Percentiles rank a stretch among this genome's conserved stretches.
phyloP scores from a whole-genome alignment of 2,329 filamentous ascomycete species.

The Leptographium galeiforme region DNA sequence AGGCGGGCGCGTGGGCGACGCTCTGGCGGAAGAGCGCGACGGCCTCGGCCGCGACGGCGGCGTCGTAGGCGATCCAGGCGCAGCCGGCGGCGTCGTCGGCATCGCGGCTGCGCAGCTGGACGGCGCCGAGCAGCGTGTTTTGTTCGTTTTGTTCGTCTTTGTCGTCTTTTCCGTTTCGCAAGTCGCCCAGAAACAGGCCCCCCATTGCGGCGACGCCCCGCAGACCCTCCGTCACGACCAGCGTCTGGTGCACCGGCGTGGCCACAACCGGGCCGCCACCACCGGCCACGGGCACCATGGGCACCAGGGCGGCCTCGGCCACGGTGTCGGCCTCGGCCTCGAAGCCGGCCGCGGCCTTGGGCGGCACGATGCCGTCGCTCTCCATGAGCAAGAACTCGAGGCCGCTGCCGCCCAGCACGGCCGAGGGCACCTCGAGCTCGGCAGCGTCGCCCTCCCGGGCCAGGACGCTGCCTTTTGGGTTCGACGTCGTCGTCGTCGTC shows the following conservation, averaged over 20 bases:
- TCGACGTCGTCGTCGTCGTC: constrained; percentile 15
- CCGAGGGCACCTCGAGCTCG: constrained; percentile 45
- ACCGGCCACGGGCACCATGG: constrained; percentile 57
- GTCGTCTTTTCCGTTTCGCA: too few species aligned
- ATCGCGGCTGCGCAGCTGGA: constrained; percentile 28
- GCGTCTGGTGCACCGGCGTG: constrained; percentile 71
- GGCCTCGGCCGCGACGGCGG: constrained; percentile 46
- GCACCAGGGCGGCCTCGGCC: constrained; percentile 60
- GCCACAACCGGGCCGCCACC: constrained; percentile 54
- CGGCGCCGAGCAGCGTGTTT: constrained; percentile 37
- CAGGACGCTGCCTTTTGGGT: constrained; percentile 20
- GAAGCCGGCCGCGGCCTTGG: constrained; percentile 29
- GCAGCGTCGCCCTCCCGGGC: constrained; percentile 17
- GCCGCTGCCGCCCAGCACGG: constrained; percentile 44
- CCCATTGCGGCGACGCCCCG: constrained; percentile 46
- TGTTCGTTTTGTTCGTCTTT: too few species aligned
- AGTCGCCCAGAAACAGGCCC: too few species aligned
- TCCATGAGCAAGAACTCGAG: constrained; percentile 51
- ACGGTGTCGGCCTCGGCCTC: constrained; percentile 27
- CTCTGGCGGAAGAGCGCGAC: constrained; percentile 55
- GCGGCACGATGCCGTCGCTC: constrained; percentile 20
- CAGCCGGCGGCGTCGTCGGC: constrained; percentile 27
- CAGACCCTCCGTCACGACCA: constrained; percentile 63
- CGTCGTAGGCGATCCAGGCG: constrained; percentile 47
- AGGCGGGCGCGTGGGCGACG: constrained; percentile 54